Base-by-base conservation (phyloP, 2,329 filamentous ascomycete species). In the Karstenula rhodostoma region DNA sequence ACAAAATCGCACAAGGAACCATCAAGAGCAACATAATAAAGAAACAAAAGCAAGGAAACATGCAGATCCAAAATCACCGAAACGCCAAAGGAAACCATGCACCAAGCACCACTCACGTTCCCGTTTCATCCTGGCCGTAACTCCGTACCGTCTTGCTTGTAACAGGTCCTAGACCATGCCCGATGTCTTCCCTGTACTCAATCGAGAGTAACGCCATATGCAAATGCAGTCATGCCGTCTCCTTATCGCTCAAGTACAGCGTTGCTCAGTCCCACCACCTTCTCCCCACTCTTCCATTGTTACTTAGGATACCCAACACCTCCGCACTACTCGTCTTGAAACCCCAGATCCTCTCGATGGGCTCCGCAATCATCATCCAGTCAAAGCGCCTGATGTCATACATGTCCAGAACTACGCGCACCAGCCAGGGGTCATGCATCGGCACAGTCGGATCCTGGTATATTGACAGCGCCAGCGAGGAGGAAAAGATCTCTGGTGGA, bases 291-390 rank as follows among this genome's bases (percentile, higher is more conserved):
- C 77, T 68, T n/a, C 77, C 77, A 47, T 78, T 76, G 32, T 69
- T 68, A 46, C 67, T 68, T 63, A 79, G 56, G 35, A 79, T 77
- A 25, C 64, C 71, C 19, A 79, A 58, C 9, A 79, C 75, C 57
- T 75, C 73, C 1, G 71, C 75, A 63, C 71, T 74, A 25, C 67
- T 69, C 19, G 75, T 77, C 32, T 66, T 63, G 35, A 75, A 66
- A 0, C 75, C 73, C 70, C 75, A 78, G 6, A 74, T 60, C 25
- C 75, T 63, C 65, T 71, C 67, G 46, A 79, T 66, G 10, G 72
- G 69, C 53, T 73, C 74, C 5, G 73, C 72, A 49, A 79, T 77
- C n/a, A 66, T 69, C 67, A 69, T 77, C 77, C 77, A 79, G 55
- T 73, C 71, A n/a, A 77, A 63, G 0, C 73, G 66, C 4, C 72